Evolutionary conservation across 495 filamentous ascomycete genomes (phyloP).

Genomic region (Penicillium ochrochloron): DNA sequence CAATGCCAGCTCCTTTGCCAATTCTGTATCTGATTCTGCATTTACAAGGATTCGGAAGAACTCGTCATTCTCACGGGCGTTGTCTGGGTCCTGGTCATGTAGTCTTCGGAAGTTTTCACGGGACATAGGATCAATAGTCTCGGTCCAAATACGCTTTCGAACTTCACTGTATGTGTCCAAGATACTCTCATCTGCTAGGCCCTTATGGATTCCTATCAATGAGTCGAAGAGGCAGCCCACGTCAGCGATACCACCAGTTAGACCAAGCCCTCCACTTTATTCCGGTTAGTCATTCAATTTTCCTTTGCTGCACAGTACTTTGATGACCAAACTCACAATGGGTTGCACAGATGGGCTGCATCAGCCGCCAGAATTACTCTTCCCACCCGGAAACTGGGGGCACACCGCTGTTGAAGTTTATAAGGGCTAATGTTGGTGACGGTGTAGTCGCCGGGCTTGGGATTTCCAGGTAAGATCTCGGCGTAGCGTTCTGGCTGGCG

Average conservation of each 20-base stretch:
- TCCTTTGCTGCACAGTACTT: not conserved
- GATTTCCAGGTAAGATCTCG: conserved; percentile 61
- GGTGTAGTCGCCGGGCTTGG: conserved; percentile 60
- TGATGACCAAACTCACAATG: conserved; percentile 39
- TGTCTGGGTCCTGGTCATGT: conserved; percentile 42
- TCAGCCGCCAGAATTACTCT: conserved; percentile 63
- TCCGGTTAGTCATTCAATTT: not conserved
- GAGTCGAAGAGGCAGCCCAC: conserved; percentile 62
- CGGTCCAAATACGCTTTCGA: conserved; percentile 58
- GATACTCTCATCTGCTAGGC: conserved; percentile 58
- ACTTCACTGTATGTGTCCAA: conserved; percentile 61
- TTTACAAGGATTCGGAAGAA: conserved; percentile 40
- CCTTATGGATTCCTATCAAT: conserved; percentile 59
- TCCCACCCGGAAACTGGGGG: conserved; percentile 58
- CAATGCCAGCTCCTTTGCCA: conserved; percentile 32
- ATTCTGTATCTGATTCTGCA: conserved; percentile 31
- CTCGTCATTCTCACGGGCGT: conserved; percentile 38
- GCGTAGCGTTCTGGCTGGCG: conserved; percentile 59
- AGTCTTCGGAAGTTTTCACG: conserved; percentile 52
- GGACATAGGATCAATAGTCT: conserved; percentile 60
- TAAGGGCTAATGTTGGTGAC: conserved; percentile 61
- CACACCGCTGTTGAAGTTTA: conserved; percentile 65
- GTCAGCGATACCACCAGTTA: conserved; percentile 66
- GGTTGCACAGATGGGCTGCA: conserved; percentile 54
- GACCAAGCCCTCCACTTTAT: conserved; percentile 57